phyloP scores from a whole-genome alignment of 1,139 yeast genomes.

The Taphrina wiesneri region DNA sequence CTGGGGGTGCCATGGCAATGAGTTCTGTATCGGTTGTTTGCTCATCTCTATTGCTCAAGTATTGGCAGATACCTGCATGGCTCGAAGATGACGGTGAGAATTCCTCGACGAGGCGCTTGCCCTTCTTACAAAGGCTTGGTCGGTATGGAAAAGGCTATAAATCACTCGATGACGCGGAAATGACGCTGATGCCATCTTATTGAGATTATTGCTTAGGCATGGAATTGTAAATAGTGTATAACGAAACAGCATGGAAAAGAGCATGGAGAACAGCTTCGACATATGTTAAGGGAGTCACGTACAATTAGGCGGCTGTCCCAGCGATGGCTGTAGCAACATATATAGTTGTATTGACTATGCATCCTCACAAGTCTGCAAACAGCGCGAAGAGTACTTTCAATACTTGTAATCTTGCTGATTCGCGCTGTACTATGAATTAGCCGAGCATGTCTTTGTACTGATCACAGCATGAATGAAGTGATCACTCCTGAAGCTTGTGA shows the following conservation, averaged over 20 bases:
- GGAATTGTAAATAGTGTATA: neutral
- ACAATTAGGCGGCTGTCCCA: too few relatives aligned
- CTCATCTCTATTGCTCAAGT: constrained; percentile 65
- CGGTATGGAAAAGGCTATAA: neutral
- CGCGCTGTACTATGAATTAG: neutral
- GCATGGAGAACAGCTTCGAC: neutral
- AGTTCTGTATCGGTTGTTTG: constrained; percentile 86
- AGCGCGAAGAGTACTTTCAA: too few relatives aligned
- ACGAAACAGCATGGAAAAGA: neutral
- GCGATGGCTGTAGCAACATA: neutral
- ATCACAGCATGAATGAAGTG: neutral
- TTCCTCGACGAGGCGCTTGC: neutral
- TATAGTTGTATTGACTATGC: too few relatives aligned
- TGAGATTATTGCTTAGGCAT: neutral
- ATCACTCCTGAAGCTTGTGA: neutral
- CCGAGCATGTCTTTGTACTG: neutral
- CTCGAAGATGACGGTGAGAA: neutral
- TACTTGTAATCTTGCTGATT: too few relatives aligned
- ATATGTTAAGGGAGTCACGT: too few relatives aligned
- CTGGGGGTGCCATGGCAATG: constrained; percentile 84
- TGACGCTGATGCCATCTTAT: constrained; percentile 13
- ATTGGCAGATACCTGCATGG: constrained; percentile 47
- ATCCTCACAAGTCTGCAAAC: too few relatives aligned
- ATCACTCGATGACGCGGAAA: constrained; percentile 10
- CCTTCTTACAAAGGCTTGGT: neutral